Percentiles rank a stretch among this genome's conserved stretches.
phyloP scores from a whole-genome alignment of 805 yeast genomes.

The Kuraishia hungarica region DNA sequence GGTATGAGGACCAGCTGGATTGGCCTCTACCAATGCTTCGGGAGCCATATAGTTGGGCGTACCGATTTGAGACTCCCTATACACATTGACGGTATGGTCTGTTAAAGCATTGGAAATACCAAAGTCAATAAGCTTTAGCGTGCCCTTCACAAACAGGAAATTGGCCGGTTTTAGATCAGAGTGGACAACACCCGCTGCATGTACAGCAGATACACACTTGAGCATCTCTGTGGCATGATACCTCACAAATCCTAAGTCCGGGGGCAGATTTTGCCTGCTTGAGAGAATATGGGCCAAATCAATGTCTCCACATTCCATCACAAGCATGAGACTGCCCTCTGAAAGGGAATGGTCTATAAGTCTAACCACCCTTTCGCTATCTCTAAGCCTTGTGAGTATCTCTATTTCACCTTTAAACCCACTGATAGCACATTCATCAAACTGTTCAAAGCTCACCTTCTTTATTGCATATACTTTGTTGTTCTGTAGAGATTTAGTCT shows the following conservation, averaged over 20 bases:
- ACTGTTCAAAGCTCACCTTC: slow-evolving; percentile 71
- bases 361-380: slow-evolving; percentile 67
- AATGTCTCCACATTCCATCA: slow-evolving; percentile 94
- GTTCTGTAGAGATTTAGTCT: slow-evolving; percentile 45
- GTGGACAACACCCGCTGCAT: slow-evolving; percentile 68
- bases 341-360: slow-evolving; percentile 66
- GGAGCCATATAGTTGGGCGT: slow-evolving; percentile 99
- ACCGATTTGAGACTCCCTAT: slow-evolving; percentile 86
- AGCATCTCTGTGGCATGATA: slow-evolving; percentile 73
- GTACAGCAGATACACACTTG: slow-evolving; percentile 83
- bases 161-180: slow-evolving; percentile 50
- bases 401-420: slow-evolving; percentile 91
- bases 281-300: slow-evolving; percentile 79
- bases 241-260: slow-evolving; percentile 71
- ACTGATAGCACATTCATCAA: slow-evolving; percentile 61
- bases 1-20: slow-evolving; percentile 5
- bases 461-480: slow-evolving; percentile 71
- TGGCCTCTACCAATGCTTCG: slow-evolving; percentile 71
- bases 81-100: slow-evolving; percentile 83
- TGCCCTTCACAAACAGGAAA: slow-evolving; percentile 75
- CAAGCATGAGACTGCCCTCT: slow-evolving; percentile 55
- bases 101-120: slow-evolving; percentile 95
- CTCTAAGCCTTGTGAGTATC: slow-evolving; percentile 49
- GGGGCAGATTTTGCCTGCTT: slow-evolving; percentile 36
- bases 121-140: slow-evolving; percentile 84